Evolutionary conservation across 2,329 filamentous ascomycete species (phyloP).

Genomic region (Ophiostoma triangulosporum): DNA sequence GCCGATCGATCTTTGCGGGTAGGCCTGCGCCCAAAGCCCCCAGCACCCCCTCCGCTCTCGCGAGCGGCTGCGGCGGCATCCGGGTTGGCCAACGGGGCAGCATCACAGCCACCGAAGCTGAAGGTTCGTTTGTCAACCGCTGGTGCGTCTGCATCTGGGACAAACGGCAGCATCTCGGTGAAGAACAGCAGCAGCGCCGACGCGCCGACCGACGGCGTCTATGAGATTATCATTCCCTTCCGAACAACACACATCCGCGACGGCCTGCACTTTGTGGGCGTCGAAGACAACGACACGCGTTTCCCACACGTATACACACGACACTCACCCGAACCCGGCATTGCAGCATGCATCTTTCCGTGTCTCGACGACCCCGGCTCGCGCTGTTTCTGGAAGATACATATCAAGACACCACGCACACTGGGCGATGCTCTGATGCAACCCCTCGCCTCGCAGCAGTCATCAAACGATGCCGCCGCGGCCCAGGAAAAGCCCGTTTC

Average conservation of each 20-base stretch:
- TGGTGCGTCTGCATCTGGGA: neutral
- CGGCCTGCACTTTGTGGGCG: conserved; percentile 81
- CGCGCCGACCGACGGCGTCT: conserved; percentile 15
- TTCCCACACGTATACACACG: conserved; percentile 89
- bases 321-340: conserved; percentile 64
- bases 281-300: conserved; percentile 62
- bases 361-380: conserved; percentile 79
- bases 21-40: conserved; percentile 23
- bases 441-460: conserved; percentile 22
- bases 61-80: neutral
- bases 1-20: conserved; percentile 37
- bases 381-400: conserved; percentile 69
- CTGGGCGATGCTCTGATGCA: conserved; percentile 61
- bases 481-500: conserved; percentile 13
- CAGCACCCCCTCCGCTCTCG: conserved; percentile 1
- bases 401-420: conserved; percentile 73
- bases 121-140: conserved; percentile 10
- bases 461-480: neutral
- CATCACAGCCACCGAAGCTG: conserved; percentile 7
- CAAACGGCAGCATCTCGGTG: neutral
- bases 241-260: conserved; percentile 62
- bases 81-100: neutral
- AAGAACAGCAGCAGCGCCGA: neutral
- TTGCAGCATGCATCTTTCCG: conserved; percentile 77
- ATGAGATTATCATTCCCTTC: conserved; percentile 56